A percentile compares a stretch with the other conserved stretches of the same genome.
Evolutionary conservation across 2,329 filamentous ascomycete species (phyloP).

Genomic region (Beauveria pseudobassiana): DNA sequence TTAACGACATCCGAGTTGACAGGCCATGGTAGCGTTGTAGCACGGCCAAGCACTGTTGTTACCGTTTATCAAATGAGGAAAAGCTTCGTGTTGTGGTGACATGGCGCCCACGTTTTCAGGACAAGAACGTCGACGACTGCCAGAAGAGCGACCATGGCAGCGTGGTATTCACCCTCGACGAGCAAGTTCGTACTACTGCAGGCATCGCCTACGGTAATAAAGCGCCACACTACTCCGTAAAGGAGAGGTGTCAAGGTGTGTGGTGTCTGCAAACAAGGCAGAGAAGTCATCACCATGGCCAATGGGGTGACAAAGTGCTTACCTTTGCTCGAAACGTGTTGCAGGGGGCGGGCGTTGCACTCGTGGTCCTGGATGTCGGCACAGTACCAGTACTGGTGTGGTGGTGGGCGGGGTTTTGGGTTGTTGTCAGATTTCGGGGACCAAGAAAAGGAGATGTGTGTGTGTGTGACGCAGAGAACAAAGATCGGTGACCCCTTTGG

Average conservation of each 20-base stretch:
- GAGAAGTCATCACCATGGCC: no score
- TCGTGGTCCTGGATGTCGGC: conserved; percentile 1
- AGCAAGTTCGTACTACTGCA: background rate
- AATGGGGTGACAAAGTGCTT: background rate
- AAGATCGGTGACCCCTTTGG: background rate
- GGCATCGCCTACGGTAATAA: conserved; percentile 1
- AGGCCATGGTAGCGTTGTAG: background rate
- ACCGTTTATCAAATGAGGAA: conserved; percentile 3
- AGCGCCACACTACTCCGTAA: no score
- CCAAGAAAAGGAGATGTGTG: background rate
- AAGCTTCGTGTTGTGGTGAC: background rate
- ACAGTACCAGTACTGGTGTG: background rate
- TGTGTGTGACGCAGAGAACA: background rate
- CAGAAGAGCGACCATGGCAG: conserved; percentile 6
- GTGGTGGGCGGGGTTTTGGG: background rate
- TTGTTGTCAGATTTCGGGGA: conserved; percentile 5
- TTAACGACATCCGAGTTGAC: background rate
- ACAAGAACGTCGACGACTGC: background rate
- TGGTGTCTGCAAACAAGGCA: no score
- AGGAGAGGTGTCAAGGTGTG: no score
- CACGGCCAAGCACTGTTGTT: background rate
- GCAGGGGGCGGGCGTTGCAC: conserved; percentile 9
- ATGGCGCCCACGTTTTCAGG: background rate
- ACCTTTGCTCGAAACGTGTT: background rate
- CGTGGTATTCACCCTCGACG: conserved; percentile 8